phyloP scores from a whole-genome alignment of 305 asterid genomes.

The Fraxinus sp. region DNA sequence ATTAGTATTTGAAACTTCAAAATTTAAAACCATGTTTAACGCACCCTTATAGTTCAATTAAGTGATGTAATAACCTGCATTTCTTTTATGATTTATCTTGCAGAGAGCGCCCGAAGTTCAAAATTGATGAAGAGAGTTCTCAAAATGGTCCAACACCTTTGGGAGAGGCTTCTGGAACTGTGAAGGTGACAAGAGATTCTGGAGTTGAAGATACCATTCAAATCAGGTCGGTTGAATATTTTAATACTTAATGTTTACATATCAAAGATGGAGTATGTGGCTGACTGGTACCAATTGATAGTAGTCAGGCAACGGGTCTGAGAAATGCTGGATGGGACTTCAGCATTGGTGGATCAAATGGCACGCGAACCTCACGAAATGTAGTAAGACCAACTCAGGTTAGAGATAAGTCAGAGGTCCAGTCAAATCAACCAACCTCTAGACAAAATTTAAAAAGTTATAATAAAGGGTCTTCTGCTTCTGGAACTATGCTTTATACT shows the following conservation, averaged over 20 bases:
- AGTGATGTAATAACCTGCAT: constrained; percentile 19
- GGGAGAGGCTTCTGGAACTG: constrained; percentile 77
- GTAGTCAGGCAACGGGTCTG: constrained; percentile 63
- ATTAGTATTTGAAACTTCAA: constrained; percentile 8
- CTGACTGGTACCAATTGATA: constrained; percentile 34
- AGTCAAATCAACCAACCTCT: constrained; percentile 49
- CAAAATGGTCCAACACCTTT: constrained; percentile 51
- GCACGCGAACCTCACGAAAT: constrained; percentile 75
- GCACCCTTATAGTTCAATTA: neutral
- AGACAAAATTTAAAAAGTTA: constrained; percentile 51
- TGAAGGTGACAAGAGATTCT: constrained; percentile 58
- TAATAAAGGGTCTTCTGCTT: constrained; percentile 55
- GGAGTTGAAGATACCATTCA: constrained; percentile 54
- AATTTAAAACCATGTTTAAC: neutral
- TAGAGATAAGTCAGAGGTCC: constrained; percentile 68
- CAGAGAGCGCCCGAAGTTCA: constrained; percentile 81
- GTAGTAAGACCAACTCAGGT: constrained; percentile 78
- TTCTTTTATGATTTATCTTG: constrained; percentile 27
- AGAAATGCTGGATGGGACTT: constrained; percentile 89
- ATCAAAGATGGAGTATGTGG: constrained; percentile 17
- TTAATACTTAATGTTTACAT: constrained; percentile 20
- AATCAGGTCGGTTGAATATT: constrained; percentile 50
- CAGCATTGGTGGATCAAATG: constrained; percentile 71
- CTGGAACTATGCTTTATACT: constrained; percentile 49
- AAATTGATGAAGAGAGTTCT: constrained; percentile 57